Base-by-base conservation (phyloP, 2,329 filamentous ascomycete genomes). In the Alternaria sp. region DNA sequence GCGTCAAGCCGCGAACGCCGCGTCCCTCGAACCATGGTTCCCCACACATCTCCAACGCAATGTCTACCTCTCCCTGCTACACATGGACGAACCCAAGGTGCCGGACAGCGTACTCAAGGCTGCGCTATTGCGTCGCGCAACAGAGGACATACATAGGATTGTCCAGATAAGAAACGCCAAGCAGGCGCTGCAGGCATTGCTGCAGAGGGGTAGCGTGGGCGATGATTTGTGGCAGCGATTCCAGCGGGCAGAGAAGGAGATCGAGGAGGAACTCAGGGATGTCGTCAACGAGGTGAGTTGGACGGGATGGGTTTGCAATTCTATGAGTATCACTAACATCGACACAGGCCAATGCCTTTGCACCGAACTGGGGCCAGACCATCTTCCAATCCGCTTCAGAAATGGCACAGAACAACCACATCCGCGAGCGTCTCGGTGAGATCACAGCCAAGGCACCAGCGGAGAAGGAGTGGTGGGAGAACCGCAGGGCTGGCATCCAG, bases 331-430 rank as follows among this genome's bases (percentile, higher is more conserved):
- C 12, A 41, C 57, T 69, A 59, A 65, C 61, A 60, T 20, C 58
- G 28, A 21, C 44, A 41, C 70, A 97, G 93, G 96, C 96, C 74
- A 98, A 98, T 79, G 94, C 92, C 20, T 91, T 97, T 68, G 87
- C 89, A 2, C 90, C 92, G 53, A 90, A 91, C 80, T 99, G 96
- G 96, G 96, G 96, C 65, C 90, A 96, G 78, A 89, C 88, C 60
- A 98, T 99, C 79, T 99, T 99, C 87, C 96, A 99, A 81, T 94
- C 92, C 49, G 96, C 96, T 59, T 97, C 97, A 81, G 96, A 99
- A 82, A 97, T 99, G 82, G 89, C 92, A 63, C 91, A 93, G 76
- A 97, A 97, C 82, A 87, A 88, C 45, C 83, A 89, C 50, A 87
- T 97, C 75, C 92, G 93, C 70, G 86, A 90, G 69, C 88, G 90